Base-by-base conservation (phyloP, 805 yeast species). In the Cyberlindnera subsufficiens region DNA sequence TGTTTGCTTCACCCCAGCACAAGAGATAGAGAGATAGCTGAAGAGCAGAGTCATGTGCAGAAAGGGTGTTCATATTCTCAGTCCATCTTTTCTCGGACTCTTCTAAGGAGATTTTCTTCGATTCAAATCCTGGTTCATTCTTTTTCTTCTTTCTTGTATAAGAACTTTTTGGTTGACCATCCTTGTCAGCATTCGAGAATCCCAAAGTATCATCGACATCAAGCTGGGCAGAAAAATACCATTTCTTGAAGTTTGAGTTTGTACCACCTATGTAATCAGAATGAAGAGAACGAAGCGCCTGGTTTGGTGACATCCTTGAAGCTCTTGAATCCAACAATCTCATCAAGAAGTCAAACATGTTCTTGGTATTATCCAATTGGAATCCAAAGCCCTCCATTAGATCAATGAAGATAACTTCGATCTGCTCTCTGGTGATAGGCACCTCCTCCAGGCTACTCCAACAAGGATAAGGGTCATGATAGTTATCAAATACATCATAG, bases 1-100 rank as follows among this genome's bases (percentile, higher is more conserved):
- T 89, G 55, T 85, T 86, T 0, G 96, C 88, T 58, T 88, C 96
- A 1, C 96, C 95, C 96, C 96, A 88, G 48, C 86, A 76, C 42
- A 86, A 60, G 11, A 88, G 67, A 55, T 80, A 89, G 7, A 88
- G 61, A 0, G 86, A 78, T 15, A 88, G 50, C 49, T 88, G 96
- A 14, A 71, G 64, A 3, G 78, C 66, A 44, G 80, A 71, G 42
- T 80, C 86, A 22, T 68, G 65, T 1, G 82, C 70, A 0, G 75
- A 58, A 36, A 76, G 64, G 1, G 66, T 55, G 27, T 67, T 67
- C 82, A 80, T 76, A 29, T 71, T 72, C 5, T 55, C 54, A 6
- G 63, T 58, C 88, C 86, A 79, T 35, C 69, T 67, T 34, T 55
- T 58, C 50, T 76, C 75, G 2, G 77, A 67, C 33, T 74, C 72